Base-by-base conservation (phyloP, 345 rosid genomes). In the Eucalyptus globulus region DNA sequence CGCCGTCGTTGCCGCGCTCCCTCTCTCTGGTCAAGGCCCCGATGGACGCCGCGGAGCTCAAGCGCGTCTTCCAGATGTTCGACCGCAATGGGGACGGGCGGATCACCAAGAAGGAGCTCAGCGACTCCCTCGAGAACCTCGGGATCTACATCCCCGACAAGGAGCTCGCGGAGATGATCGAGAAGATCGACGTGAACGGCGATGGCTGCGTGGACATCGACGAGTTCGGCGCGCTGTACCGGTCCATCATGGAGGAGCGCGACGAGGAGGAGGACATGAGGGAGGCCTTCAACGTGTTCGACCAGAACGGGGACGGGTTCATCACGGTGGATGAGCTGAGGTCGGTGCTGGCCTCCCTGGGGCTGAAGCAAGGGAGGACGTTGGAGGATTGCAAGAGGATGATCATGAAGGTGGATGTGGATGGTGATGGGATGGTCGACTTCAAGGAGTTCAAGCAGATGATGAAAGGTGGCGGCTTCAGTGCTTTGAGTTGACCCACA, bases 201-300 rank as follows among this genome's bases (percentile, higher is more conserved):
- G 90, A 90, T 86, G 91, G 90, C 19, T 86, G 86, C 56, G 91
- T 90, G 1, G 99, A 97, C 88, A 90, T 97, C 27, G 95, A 95
- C 5, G 99, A 97, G 93, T 97, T 97, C 87, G 93, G 93, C 1
- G 94, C 87, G 65, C 88, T 97, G 88, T 96, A 96, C 69, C 92
- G 89, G 24, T 93, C 96, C 2, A 88, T 97, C 14, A 91, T 95
- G 95, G 94, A 88, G 2, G 96, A 92, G 69, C 91, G 92, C 49
- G 94, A 94, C 76, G 97, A 93, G 91, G 95, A 92, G 76, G 98
- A 94, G 88, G 95, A 96, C 86, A 94, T 97, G 97, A 95, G 88
- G 90, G 99, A 97, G 81, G 98, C 98, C 11, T 97, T 97, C 87
- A 92, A 94, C n/a, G 99, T 97, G 72, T 97, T 97, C 83, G 99